Evolutionary conservation across 371 early-diverging fungal species (phyloP), one percentile per base, ranked within the genome.

Genomic region (Vittaforma corneae): DNA sequence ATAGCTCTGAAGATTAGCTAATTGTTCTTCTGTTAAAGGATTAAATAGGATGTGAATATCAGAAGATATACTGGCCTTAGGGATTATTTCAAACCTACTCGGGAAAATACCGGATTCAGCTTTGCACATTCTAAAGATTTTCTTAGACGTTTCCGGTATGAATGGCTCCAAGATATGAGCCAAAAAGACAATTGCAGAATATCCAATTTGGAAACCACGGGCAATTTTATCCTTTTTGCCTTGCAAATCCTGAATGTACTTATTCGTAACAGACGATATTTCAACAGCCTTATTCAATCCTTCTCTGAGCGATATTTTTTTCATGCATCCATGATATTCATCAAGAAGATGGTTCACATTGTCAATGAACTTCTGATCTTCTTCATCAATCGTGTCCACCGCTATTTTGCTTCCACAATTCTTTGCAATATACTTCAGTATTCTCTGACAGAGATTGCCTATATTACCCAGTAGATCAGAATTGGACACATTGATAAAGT

Each of bases 381-480:
- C 74, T 61, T 63, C 57, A 48, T 74, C 70, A 3, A 78, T 71
- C 2, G 74, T 75, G 1, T 74, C 65, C 44, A 81, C 64, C 30
- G 78, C 80, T 22, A 81, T 82, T 20, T 65, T 67, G 24, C 77
- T 67, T 42, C 82, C 83, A 22, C 79, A 6, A 22, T 34, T 50
- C 46, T 24, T 44, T 24, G 22, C 18, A 24, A 58, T n/a, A 81
- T 91, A 97, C 79, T 92, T 92, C 77, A 95, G 82, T 26, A 89
- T 87, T 68, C 99, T 86, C 82, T 94, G 94, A 72, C 90, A 88
- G 79, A 96, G 88, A 86, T 98, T 98, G 65, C 98, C 99, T 14
- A 95, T 74, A 78, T 93, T 98, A 63, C 89, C 89, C 42, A 96
- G 83, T 48, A 98, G 82, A 81, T 94, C 95, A 71, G 81, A 84